These are phyloP conservation scores for Podila epicladia DNA, from an alignment of 192 early-diverging fungal species.

Conservation along the genomic window DNA sequence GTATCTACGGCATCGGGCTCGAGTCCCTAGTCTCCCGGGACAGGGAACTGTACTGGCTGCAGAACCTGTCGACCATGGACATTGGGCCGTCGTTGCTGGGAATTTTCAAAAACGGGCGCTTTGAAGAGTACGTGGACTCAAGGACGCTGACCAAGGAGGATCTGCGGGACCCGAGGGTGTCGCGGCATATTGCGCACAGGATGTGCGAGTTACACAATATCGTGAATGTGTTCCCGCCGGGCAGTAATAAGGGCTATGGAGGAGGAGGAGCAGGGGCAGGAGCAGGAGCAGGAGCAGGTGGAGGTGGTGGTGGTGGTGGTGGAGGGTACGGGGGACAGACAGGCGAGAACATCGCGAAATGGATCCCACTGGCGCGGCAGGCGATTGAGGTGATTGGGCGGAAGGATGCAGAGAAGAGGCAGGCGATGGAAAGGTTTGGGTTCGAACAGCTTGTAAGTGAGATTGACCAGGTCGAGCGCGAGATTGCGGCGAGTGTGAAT, in stretches of 20 bases:
- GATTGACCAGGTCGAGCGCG: constrained; percentile 57
- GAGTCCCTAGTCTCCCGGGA: constrained; percentile 80
- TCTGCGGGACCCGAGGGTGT: constrained; percentile 69
- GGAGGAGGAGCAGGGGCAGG: no score
- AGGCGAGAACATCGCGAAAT: constrained; percentile 73
- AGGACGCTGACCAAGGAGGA: constrained; percentile 75
- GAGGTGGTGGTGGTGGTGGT: no score
- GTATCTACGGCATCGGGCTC: constrained; percentile 85
- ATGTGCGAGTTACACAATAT: constrained; percentile 78
- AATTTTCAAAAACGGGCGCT: constrained; percentile 85
- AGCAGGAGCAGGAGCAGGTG: constrained; percentile 5
- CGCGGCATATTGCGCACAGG: constrained; percentile 74
- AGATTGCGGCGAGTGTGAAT: constrained; percentile 37
- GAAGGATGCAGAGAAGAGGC: constrained; percentile 20
- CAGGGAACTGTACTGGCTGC: constrained; percentile 83
- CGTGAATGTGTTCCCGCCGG: constrained; percentile 68
- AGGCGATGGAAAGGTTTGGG: constrained; percentile 51
- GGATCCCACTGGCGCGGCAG: constrained; percentile 59
- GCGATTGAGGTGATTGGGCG: constrained; percentile 40
- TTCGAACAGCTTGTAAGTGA: constrained; percentile 57
- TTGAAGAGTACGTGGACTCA: constrained; percentile 87
- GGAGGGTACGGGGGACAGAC: constrained; percentile 50
- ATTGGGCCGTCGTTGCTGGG: constrained; percentile 81
- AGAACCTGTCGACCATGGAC: constrained; percentile 71
- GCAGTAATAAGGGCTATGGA: no score